Evolutionary conservation across 225 moss, liverwort and hornwort species (phyloP), one percentile per base, ranked within the genome.

Genomic region (Neckera pumila): DNA sequence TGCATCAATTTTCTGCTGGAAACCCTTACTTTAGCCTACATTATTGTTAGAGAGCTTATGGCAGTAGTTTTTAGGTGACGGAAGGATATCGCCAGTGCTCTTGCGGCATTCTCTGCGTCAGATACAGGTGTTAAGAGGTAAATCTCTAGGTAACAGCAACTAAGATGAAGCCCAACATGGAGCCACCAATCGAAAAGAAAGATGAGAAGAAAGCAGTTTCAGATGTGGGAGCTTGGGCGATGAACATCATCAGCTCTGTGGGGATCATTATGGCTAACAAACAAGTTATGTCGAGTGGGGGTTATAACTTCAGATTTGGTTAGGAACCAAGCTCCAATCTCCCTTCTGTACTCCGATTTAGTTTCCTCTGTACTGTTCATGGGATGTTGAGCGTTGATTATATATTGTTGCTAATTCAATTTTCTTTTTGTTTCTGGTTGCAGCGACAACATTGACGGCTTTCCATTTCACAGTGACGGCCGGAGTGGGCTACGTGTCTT

Each of bases 231-330:
- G 98, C 98, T 27, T 99, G 98, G 98, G 97, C 95, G 30, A 95
- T 99, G 96, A 99, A 99, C 76, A 89, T 99, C 62, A 86, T 95
- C 88, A 99, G 97, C 90, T 99, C 98, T 69, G 98, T 99, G 76
- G 97, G 97, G 47, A 99, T 99, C 88, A 99, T 99, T 86, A 97
- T 99, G 98, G 97, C 97, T 40, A 99, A 99, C 82, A 99, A 99
- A 91, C 98, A 99, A 92, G 96, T 97, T 49, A 99, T 99, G 98
- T 90, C 95, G 72, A 49, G 36, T 14, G 63, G 42, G 65, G 98
- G 98, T 78, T 99, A 97, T 87, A 76, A 95, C 59, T 99, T 94
- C 80, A 91, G 95, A 86, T 99, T 99, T 79, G 97, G 97, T 97
- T 70, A 93, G 96, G 66, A 38, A 62, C 49, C 42, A 67, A 38